phyloP scores from a whole-genome alignment of 2,329 filamentous ascomycete species.

The Anthostomella pinea region DNA sequence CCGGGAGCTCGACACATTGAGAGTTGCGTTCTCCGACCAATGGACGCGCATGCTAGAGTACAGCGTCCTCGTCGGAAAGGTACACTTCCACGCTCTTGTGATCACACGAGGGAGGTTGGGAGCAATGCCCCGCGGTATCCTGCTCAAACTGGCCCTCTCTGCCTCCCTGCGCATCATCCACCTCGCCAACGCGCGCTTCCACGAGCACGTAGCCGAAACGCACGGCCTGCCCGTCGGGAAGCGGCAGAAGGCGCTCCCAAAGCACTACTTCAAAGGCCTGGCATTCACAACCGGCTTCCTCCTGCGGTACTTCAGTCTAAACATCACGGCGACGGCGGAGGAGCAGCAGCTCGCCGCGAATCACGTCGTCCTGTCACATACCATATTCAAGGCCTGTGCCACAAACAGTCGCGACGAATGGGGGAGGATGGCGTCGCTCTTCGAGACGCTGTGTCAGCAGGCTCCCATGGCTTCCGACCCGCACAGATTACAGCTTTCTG shows the following conservation, averaged over 20 bases:
- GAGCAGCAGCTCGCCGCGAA: conserved; percentile 29
- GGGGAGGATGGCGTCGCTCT: conserved; percentile 21
- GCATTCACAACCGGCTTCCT: conserved; percentile 32
- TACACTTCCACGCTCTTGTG: conserved; percentile 29
- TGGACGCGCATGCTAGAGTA: conserved; percentile 25
- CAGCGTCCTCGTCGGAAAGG: conserved; percentile 24
- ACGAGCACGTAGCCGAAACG: conserved; percentile 10
- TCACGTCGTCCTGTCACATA: conserved; percentile 26
- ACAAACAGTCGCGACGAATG: conserved; percentile 23
- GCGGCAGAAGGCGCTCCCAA: conserved; percentile 21
- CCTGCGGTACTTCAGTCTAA: conserved; percentile 29
- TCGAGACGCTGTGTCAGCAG: conserved; percentile 28
- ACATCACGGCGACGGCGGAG: conserved; percentile 21
- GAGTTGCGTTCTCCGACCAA: conserved; percentile 21
- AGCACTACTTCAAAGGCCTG: conserved; percentile 27
- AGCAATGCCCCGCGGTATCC: conserved; percentile 21
- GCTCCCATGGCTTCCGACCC: conserved; percentile 19
- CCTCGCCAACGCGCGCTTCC: conserved; percentile 21
- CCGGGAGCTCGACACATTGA: conserved; percentile 26
- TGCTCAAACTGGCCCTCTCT: conserved; percentile 27
- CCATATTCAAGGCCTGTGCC: conserved; percentile 26
- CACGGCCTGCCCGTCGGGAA: conserved; percentile 12
- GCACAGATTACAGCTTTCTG: conserved; percentile 12
- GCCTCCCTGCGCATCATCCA: conserved; percentile 28
- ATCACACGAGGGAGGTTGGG: conserved; percentile 21